phyloP scores from a whole-genome alignment of 177 flowering plant genomes.

The Vitis hybrid region DNA sequence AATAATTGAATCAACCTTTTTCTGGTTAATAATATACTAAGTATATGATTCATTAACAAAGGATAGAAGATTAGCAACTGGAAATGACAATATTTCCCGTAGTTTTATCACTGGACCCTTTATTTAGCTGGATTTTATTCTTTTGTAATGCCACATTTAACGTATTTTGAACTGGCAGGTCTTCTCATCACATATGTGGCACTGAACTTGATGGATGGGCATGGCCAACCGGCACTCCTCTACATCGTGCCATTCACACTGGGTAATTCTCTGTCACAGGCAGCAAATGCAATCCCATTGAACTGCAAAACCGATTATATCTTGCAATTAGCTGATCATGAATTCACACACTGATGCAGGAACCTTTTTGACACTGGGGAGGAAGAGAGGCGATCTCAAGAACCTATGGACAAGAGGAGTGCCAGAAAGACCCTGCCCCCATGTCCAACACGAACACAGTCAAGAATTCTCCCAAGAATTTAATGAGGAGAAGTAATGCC shows the following conservation, averaged over 20 bases:
- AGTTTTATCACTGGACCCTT: no score
- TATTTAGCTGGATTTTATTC: background rate
- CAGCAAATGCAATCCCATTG: background rate
- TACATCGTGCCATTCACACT: slow-evolving; percentile 92
- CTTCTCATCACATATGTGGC: slow-evolving; percentile 87
- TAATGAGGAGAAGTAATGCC: no score
- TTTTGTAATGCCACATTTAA: no score
- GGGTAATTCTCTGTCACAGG: slow-evolving; percentile 36
- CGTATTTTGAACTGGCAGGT: slow-evolving; percentile 40
- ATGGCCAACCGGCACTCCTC: slow-evolving; percentile 93
- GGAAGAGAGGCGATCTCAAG: slow-evolving; percentile 50
- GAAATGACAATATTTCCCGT: no score
- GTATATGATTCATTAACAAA: no score
- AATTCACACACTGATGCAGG: slow-evolving; percentile 32
- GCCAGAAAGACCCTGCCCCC: slow-evolving; percentile 52
- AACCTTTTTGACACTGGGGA: slow-evolving; percentile 51
- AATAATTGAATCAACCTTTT: background rate
- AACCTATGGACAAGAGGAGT: slow-evolving; percentile 52
- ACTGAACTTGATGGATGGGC: slow-evolving; percentile 94
- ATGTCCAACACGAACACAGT: slow-evolving; percentile 32
- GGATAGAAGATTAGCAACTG: no score
- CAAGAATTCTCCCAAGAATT: slow-evolving; percentile 1
- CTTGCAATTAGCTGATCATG: background rate
- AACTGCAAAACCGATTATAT: background rate
- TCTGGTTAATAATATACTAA: no score